Conservation (phyloP, 2,329 filamentous ascomycete genomes). For the Mycosphaerella arachidis region DNA sequence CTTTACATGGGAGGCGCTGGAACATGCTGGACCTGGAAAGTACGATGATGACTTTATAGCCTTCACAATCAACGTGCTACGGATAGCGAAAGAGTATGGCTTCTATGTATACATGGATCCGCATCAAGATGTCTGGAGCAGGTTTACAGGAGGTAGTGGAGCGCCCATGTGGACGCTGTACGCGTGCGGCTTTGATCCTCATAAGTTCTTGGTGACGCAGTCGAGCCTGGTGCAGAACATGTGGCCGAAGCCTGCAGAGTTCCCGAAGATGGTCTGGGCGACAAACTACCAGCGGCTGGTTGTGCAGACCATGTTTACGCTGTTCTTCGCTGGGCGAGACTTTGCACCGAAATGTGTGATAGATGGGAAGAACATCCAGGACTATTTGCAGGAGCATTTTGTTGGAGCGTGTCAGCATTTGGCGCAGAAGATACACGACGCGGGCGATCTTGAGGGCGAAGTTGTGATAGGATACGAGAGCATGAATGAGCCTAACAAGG, state of each 20-base stretch:
- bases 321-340: constrained; percentile 86
- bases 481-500: constrained; percentile 89
- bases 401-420: constrained; percentile 74
- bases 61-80: constrained; percentile 80
- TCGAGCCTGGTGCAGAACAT: constrained; percentile 94
- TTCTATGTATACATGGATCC: constrained; percentile 99
- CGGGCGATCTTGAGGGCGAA: constrained; percentile 79
- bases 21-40: constrained; percentile 80
- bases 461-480: constrained; percentile 94
- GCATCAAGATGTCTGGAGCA: constrained; percentile 97
- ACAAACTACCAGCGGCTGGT: constrained; percentile 91
- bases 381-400: constrained; percentile 87
- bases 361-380: constrained; percentile 90
- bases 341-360: constrained; percentile 97
- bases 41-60: constrained; percentile 94
- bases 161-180: constrained; percentile 98
- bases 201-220: constrained; percentile 78
- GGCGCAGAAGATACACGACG: constrained; percentile 79
- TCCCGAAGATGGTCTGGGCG: constrained; percentile 99
- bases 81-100: constrained; percentile 80
- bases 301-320: constrained; percentile 83
- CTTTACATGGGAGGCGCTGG: constrained; percentile 99
- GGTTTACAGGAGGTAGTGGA: constrained; percentile 88
- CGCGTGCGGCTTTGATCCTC: constrained; percentile 84
- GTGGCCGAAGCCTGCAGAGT: constrained; percentile 75